phyloP scores from a whole-genome alignment of 1,284 basidiomycete genomes.

The Marasmius tenuissimus region DNA sequence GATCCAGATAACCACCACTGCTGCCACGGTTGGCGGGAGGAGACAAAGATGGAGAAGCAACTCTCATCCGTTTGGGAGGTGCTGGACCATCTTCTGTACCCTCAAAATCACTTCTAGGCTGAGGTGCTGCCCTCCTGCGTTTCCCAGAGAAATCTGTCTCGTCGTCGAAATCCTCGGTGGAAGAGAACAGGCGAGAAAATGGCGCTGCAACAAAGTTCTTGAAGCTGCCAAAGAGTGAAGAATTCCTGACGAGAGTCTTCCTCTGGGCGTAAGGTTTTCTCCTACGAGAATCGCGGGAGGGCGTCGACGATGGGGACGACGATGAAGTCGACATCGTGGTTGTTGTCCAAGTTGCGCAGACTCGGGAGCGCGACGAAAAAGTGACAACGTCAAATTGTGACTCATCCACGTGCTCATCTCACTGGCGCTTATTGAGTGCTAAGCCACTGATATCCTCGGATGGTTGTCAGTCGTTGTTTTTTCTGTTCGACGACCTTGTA shows the following conservation, averaged over 20 bases:
- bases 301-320: constrained; percentile 3
- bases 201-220: constrained; percentile 67
- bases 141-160: constrained; percentile 49
- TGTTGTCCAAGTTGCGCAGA: not conserved
- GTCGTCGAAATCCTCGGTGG: constrained; percentile 47
- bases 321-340: constrained; percentile 11
- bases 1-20: constrained; percentile 51
- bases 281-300: constrained; percentile 8
- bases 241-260: constrained; percentile 33
- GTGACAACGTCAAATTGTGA: not conserved
- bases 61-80: constrained; percentile 52
- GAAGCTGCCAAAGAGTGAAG: constrained; percentile 55
- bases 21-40: constrained; percentile 15
- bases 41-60: constrained; percentile 45
- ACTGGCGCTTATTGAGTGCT: too few relatives aligned
- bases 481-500: too few relatives aligned
- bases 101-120: constrained; percentile 26
- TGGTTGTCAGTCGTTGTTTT: too few relatives aligned
- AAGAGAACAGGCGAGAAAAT: constrained; percentile 40
- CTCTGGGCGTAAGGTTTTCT: constrained; percentile 9
- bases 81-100: constrained; percentile 23
- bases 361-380: not conserved
- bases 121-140: constrained; percentile 41
- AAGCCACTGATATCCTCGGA: too few relatives aligned
- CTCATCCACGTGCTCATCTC: not conserved